These are phyloP conservation scores for Penicillium flavigenum DNA, from an alignment of 495 filamentous ascomycete species.

Conservation along the genomic window DNA sequence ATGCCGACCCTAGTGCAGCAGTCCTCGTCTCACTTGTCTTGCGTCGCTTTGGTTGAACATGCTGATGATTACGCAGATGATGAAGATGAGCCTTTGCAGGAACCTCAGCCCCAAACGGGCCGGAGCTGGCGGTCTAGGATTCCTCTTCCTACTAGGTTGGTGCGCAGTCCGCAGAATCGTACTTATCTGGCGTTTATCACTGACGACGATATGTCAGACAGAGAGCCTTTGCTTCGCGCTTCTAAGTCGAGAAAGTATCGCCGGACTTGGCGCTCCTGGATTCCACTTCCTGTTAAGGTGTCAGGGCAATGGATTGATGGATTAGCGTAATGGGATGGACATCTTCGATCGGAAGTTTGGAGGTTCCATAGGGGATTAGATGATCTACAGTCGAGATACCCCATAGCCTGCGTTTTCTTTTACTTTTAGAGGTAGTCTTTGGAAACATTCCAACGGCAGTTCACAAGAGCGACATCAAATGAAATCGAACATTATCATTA, in stretches of 20 bases:
- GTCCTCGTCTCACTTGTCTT: background rate
- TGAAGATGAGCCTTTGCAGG: constrained; percentile 2
- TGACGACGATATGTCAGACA: background rate
- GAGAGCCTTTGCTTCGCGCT: background rate
- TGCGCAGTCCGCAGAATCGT: background rate
- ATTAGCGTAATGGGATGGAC: constrained; percentile 11
- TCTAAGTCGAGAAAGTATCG: background rate
- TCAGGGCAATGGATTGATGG: background rate
- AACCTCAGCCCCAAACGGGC: background rate
- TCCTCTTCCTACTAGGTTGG: constrained; percentile 5
- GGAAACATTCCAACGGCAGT: background rate
- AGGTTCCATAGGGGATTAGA: background rate
- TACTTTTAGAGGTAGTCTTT: background rate
- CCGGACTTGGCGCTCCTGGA: constrained; percentile 1
- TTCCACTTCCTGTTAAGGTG: constrained; percentile 3
- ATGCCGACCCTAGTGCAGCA: background rate
- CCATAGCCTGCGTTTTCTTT: background rate
- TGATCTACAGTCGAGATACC: constrained; percentile 8
- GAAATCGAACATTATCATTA: background rate
- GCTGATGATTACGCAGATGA: background rate
- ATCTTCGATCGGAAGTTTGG: constrained; percentile 16
- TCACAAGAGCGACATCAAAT: background rate
- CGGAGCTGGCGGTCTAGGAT: background rate
- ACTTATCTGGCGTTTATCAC: background rate
- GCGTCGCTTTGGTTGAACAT: background rate